Evolutionary conservation across 306 rosid genomes (phyloP).

Genomic region (Quercus variabilis): DNA sequence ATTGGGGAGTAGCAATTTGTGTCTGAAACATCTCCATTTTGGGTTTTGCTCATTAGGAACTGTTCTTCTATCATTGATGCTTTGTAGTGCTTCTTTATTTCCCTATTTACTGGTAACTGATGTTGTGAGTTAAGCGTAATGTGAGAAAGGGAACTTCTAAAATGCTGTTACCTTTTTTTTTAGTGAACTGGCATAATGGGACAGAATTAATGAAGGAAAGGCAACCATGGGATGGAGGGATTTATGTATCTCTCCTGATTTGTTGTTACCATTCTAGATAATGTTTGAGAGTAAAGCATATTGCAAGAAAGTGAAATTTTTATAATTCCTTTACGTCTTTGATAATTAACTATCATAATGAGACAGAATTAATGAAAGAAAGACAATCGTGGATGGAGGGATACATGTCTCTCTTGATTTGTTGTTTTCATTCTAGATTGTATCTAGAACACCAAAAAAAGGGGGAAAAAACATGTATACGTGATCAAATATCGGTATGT

Average conservation of each 20-base stretch:
- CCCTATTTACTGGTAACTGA: not conserved
- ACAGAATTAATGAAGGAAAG: slow-evolving; percentile 4
- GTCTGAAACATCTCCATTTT: not conserved
- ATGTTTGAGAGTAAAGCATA: not conserved
- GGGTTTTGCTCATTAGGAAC: slow-evolving; percentile 2
- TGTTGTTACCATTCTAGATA: too few species aligned
- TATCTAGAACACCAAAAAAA: not conserved
- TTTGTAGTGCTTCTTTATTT: not conserved
- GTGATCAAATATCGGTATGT: slow-evolving; percentile 10
- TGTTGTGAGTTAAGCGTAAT: not conserved
- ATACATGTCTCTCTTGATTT: not conserved
- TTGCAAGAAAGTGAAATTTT: not conserved
- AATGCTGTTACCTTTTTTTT: slow-evolving; percentile 6
- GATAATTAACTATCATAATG: not conserved
- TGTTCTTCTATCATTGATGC: not conserved
- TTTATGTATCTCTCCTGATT: slow-evolving; percentile 2
- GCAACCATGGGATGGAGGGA: slow-evolving; percentile 2
- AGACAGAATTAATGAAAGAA: not conserved
- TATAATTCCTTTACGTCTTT: not conserved
- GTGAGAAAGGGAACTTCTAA: not conserved
- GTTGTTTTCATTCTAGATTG: not conserved
- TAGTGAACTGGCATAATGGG: not conserved
- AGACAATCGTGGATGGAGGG: not conserved
- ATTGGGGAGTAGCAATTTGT: slow-evolving; percentile 8
- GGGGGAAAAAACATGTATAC: not conserved